Conservation (phyloP, 768 basidiomycete genomes). For the Leucogyrophana mollusca region DNA sequence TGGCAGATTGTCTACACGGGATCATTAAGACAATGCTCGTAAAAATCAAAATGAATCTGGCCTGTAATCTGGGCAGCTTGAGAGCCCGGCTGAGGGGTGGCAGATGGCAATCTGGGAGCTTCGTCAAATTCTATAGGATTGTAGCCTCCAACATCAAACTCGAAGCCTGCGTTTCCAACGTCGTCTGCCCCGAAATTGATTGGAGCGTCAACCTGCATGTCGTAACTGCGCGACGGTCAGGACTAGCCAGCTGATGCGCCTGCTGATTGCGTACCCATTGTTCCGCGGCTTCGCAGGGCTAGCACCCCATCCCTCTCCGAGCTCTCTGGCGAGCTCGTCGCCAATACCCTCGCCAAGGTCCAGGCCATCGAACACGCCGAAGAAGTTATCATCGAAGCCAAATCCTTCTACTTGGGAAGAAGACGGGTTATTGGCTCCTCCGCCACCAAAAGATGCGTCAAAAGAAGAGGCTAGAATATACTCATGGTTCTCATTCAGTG, state of each 20-base stretch:
- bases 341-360: conserved; percentile 62
- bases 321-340: conserved; percentile 72
- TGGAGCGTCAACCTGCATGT: conserved; percentile 17
- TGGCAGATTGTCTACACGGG: conserved; percentile 3
- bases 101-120: conserved; percentile 1
- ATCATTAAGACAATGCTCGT: neutral
- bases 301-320: conserved; percentile 70
- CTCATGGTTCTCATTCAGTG: conserved; percentile 70
- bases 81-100: neutral
- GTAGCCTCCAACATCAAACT: conserved; percentile 24
- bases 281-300: conserved; percentile 6
- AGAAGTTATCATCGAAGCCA: conserved; percentile 52
- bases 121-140: neutral
- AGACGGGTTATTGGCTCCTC: conserved; percentile 35
- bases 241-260: neutral
- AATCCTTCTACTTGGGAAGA: conserved; percentile 58
- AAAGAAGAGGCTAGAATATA: conserved; percentile 66
- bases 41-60: no score
- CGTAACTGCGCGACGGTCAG: conserved; percentile 15
- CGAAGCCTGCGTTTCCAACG: conserved; percentile 24
- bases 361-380: conserved; percentile 50
- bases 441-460: conserved; percentile 54
- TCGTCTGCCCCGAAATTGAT: conserved; percentile 10
- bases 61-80: no score
- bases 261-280: conserved; percentile 13